Percentiles rank a stretch among this genome's conserved stretches.
Conservation (phyloP, 2,329 filamentous ascomycete species). For the Pseudocercospora crystallina region DNA sequence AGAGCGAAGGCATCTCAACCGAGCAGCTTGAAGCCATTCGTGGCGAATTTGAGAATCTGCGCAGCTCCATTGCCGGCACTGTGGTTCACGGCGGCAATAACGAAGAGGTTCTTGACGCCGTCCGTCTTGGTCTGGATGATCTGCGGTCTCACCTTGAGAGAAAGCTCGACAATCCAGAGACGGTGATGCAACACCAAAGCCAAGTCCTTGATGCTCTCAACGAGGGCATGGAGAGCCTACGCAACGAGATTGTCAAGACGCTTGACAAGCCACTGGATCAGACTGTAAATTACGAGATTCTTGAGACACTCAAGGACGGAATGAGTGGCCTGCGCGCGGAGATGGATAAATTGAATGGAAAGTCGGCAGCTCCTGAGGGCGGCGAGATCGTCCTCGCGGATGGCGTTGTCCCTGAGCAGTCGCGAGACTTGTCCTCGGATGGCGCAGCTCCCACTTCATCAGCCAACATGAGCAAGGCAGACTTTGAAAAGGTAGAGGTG, state of each 20-base stretch:
- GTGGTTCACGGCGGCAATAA: slow-evolving; percentile 43
- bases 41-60: slow-evolving; percentile 51
- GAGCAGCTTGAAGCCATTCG: slow-evolving; percentile 56
- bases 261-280: slow-evolving; percentile 77
- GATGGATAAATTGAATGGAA: slow-evolving; percentile 64
- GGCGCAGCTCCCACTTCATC: slow-evolving; percentile 26
- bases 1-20: slow-evolving; percentile 38
- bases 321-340: slow-evolving; percentile 73
- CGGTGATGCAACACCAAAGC: slow-evolving; percentile 50
- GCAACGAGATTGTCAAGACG: slow-evolving; percentile 72
- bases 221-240: slow-evolving; percentile 71
- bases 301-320: slow-evolving; percentile 83
- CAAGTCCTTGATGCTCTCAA: slow-evolving; percentile 63
- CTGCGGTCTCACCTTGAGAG: slow-evolving; percentile 51
- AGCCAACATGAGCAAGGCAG: slow-evolving; percentile 59
- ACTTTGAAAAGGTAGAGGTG: slow-evolving; percentile 82
- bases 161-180: slow-evolving; percentile 56
- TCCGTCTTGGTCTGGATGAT: slow-evolving; percentile 52
- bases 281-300: slow-evolving; percentile 82
- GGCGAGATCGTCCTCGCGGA: slow-evolving; percentile 60
- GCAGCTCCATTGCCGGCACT: slow-evolving; percentile 41
- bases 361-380: slow-evolving; percentile 46
- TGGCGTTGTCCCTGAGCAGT: slow-evolving; percentile 46
- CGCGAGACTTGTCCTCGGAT: slow-evolving; percentile 45
- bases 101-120: slow-evolving; percentile 50